These are phyloP conservation scores for Anthoceros angustus DNA, from an alignment of 225 moss, liverwort and hornwort genomes.

Conservation along the genomic window DNA sequence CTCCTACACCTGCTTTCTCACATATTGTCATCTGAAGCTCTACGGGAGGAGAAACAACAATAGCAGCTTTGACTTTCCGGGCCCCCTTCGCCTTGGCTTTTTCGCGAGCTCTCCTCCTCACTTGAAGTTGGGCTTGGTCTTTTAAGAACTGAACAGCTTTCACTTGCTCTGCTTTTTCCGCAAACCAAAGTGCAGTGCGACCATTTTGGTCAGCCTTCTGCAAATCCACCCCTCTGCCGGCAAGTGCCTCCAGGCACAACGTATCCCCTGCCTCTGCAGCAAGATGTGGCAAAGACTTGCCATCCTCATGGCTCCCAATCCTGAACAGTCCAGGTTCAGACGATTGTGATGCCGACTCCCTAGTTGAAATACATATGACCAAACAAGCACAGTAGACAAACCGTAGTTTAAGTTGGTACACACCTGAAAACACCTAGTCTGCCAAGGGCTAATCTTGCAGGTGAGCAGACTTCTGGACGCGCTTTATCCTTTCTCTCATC, in stretches of 20 bases:
- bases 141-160: constrained; percentile 1
- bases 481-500: background rate
- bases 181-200: constrained; percentile 8
- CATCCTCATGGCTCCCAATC: constrained; percentile 9
- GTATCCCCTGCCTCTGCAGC: constrained; percentile 9
- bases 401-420: background rate
- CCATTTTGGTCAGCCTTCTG: constrained; percentile 8
- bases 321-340: background rate
- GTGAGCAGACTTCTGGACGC: constrained; percentile 7
- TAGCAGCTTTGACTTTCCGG: background rate
- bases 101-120: constrained; percentile 8
- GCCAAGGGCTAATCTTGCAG: constrained; percentile 9
- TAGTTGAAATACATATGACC: no score
- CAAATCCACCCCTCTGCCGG: constrained; percentile 9
- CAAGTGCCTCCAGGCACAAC: constrained; percentile 7
- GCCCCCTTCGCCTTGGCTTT: constrained; percentile 8
- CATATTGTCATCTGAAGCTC: no score
- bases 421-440: constrained; percentile 11
- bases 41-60: no score
- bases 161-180: constrained; percentile 7
- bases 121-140: constrained; percentile 7
- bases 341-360: no score
- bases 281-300: constrained; percentile 5
- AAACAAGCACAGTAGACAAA: no score
- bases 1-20: no score